phyloP scores from a whole-genome alignment of 2,329 filamentous ascomycete species.

The Exophiala oligosperma region DNA sequence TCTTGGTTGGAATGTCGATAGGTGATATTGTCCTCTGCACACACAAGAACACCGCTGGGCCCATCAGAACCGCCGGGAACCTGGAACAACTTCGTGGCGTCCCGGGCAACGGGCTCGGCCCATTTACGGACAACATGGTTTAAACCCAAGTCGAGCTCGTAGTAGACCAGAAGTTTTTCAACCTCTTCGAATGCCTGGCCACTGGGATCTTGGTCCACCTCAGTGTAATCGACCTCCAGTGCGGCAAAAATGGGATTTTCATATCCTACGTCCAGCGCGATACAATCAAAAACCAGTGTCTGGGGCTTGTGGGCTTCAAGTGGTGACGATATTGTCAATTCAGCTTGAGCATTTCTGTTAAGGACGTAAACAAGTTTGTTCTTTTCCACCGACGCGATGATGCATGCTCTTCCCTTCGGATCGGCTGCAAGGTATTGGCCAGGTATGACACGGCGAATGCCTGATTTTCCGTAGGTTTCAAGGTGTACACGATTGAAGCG shows the following conservation, averaged over 20 bases:
- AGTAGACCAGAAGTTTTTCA: conserved; percentile 93
- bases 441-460: conserved; percentile 86
- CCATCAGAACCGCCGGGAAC: conserved; percentile 92
- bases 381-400: conserved; percentile 94
- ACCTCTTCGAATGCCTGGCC: conserved; percentile 77
- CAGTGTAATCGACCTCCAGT: conserved; percentile 88
- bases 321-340: conserved; percentile 94
- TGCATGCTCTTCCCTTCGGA: conserved; percentile 90
- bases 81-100: conserved; percentile 86
- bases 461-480: conserved; percentile 98
- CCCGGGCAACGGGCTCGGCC: conserved; percentile 89
- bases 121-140: conserved; percentile 97
- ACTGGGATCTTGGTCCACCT: conserved; percentile 86
- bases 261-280: conserved; percentile 91
- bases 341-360: conserved; percentile 90
- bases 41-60: conserved; percentile 92
- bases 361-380: conserved; percentile 99
- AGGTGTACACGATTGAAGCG: conserved; percentile 86
- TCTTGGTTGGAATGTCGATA: conserved; percentile 97
- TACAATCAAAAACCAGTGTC: conserved; percentile 83
- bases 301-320: conserved; percentile 94
- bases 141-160: conserved; percentile 92
- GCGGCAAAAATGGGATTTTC: conserved; percentile 96
- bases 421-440: conserved; percentile 96
- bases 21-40: conserved; percentile 89